Evolutionary conservation across 352 stramenopile species (phyloP).

Genomic region (Globisporangium heterothallicum): DNA sequence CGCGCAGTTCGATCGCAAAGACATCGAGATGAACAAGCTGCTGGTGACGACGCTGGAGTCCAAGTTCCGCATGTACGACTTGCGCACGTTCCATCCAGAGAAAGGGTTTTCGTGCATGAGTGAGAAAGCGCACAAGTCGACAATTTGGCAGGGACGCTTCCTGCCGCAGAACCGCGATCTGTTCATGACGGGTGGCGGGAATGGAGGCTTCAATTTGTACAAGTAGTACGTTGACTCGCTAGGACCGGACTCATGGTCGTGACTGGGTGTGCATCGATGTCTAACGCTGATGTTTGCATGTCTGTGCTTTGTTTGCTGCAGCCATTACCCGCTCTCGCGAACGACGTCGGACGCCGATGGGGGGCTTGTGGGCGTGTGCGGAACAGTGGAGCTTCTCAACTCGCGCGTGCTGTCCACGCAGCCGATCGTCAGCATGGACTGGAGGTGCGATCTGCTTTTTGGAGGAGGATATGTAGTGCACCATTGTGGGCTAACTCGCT

Average conservation of each 20-base stretch:
- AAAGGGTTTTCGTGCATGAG: constrained; percentile 91
- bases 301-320: constrained; percentile 17
- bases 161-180: constrained; percentile 95
- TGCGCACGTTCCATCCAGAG: constrained; percentile 89
- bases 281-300: not conserved
- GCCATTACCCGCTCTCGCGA: constrained; percentile 77
- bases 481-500: constrained; percentile 6
- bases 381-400: constrained; percentile 93
- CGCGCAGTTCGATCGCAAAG: constrained; percentile 93
- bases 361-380: constrained; percentile 82
- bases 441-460: constrained; percentile 50
- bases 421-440: constrained; percentile 96
- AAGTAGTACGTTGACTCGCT: constrained; percentile 96
- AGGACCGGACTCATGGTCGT: too few relatives aligned
- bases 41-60: constrained; percentile 94
- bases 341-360: constrained; percentile 84
- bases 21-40: constrained; percentile 98
- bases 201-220: constrained; percentile 96
- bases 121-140: constrained; percentile 93
- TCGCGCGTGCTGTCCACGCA: constrained; percentile 94
- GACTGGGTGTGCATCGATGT: not conserved
- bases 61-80: constrained; percentile 94
- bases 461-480: not conserved
- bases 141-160: constrained; percentile 93
- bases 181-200: constrained; percentile 95